Percentiles rank a stretch among this genome's conserved stretches.
phyloP scores from a whole-genome alignment of 139 green algal species.

The Chlamydomonas applanata region DNA sequence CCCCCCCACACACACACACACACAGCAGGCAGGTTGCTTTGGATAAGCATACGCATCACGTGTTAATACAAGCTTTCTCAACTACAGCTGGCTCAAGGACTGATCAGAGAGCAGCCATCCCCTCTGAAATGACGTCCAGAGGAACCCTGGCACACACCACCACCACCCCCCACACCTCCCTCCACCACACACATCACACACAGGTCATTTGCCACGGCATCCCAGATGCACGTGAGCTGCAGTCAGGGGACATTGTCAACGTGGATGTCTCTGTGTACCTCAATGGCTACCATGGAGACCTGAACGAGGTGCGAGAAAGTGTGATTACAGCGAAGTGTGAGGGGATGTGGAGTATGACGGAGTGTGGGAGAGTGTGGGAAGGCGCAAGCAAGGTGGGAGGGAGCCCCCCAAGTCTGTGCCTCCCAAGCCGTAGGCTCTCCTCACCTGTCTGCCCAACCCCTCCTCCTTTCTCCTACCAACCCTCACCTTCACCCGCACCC shows the following conservation, averaged over 20 bases:
- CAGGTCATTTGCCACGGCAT: conserved; percentile 98
- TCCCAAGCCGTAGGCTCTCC: too few relatives aligned
- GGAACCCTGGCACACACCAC: too few relatives aligned
- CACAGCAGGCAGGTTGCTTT: conserved; percentile 25
- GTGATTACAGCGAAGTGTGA: too few relatives aligned
- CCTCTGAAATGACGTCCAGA: too few relatives aligned
- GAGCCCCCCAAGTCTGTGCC: too few relatives aligned
- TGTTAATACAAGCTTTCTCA: conserved; percentile 47
- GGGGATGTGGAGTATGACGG: too few relatives aligned
- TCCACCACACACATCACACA: not conserved
- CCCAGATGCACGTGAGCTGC: conserved; percentile 85
- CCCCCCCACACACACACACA: too few relatives aligned
- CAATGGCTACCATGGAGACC: conserved; percentile 81
- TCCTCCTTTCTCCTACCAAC: too few relatives aligned
- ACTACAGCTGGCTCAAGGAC: conserved; percentile 8
- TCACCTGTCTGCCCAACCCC: too few relatives aligned
- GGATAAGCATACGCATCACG: conserved; percentile 46
- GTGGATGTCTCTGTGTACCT: conserved; percentile 91
- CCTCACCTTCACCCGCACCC: too few relatives aligned
- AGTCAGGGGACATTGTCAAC: conserved; percentile 96
- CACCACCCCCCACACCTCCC: not conserved
- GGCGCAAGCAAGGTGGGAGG: too few relatives aligned
- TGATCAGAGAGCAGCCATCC: not conserved
- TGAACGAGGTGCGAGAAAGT: conserved; percentile 98
- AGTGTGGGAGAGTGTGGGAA: too few relatives aligned